These are phyloP conservation scores for Russula sp. DNA, from an alignment of 768 basidiomycete genomes.

Conservation along the genomic window DNA sequence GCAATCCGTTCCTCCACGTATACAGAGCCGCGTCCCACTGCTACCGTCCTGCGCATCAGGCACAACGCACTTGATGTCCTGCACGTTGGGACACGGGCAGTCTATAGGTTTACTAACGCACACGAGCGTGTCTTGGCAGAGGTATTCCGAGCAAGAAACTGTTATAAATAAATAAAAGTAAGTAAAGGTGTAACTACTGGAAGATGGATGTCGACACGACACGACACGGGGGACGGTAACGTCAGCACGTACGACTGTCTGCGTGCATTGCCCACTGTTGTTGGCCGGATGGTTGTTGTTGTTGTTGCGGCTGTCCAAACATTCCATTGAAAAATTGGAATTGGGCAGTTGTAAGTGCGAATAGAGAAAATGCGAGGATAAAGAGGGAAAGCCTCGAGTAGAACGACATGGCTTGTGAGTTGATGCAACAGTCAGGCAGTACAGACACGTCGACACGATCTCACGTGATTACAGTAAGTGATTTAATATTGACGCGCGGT, in stretches of 20 bases:
- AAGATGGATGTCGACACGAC: not conserved
- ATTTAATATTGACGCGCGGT: no score
- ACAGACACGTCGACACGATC: no score
- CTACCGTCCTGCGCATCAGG: conserved; percentile 56
- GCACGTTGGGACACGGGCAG: conserved; percentile 73
- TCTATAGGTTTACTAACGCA: conserved; percentile 62
- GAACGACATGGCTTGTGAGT: not conserved
- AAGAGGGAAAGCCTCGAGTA: conserved; percentile 12
- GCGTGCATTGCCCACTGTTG: conserved; percentile 29
- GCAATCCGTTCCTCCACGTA: conserved; percentile 64
- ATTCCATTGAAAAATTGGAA: conserved; percentile 31
- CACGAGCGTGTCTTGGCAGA: conserved; percentile 71
- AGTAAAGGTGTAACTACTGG: not conserved
- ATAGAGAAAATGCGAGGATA: conserved; percentile 12
- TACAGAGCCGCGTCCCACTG: conserved; percentile 65
- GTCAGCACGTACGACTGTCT: conserved; percentile 23
- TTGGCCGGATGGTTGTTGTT: conserved; percentile 27
- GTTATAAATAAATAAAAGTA: not conserved
- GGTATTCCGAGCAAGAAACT: conserved; percentile 73
- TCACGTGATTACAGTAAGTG: no score
- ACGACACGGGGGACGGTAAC: not conserved
- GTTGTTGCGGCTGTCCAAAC: conserved; percentile 30
- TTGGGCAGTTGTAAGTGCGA: conserved; percentile 22
- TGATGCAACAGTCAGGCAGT: no score
- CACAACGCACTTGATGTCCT: conserved; percentile 75